Evolutionary conservation across 306 rosid species (phyloP), one percentile per base, ranked within the genome.

Genomic region (Parietaria judaica): DNA sequence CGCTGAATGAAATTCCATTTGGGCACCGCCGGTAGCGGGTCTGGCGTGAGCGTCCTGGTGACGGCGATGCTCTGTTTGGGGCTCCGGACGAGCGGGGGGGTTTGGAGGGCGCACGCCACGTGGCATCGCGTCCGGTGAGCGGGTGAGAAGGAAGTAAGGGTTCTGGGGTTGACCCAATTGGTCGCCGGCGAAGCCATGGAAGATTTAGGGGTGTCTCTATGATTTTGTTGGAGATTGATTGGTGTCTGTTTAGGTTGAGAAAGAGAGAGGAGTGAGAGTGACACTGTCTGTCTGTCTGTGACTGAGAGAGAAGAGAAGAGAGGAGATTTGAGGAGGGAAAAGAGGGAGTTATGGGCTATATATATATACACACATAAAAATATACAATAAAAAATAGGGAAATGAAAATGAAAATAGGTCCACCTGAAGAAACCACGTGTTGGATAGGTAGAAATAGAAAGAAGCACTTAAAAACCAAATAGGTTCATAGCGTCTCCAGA

Each of bases 391-490:
- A 81, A 76, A 41, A 65, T 4, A 9, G 3, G 36, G n/a, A 34
- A 15, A 11, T n/a, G 7, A 7, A 38, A 12, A 36, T 63, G 74
- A 8, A 69, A n/a, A 63, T 68, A 50, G 71, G 83, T 61, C 74
- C 70, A 84, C 78, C 50, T 56, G 50, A 61, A 68, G 63, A 72
- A 79, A 81, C 82, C 95, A 88, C 95, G 96, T 91, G 96, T 81
- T 76, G 56, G 83, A 78, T 69, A 65, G 70, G 58, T 60, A 66
- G 75, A 78, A 64, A 52, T 36, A 23, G 31, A 23, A 23, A 23
- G 67, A 64, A 41, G 69, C 74, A 74, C 78, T 66, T 4, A 44
- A 54, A 50, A 73, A 9, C 58, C 77, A 66, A 36, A 61, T 14
- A 31, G 45, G 36, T 31, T 14, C 43, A n/a, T 31, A 23, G 54